Evolutionary conservation across 2,329 filamentous ascomycete genomes (phyloP).

Genomic region (Hypoxylon sp.): DNA sequence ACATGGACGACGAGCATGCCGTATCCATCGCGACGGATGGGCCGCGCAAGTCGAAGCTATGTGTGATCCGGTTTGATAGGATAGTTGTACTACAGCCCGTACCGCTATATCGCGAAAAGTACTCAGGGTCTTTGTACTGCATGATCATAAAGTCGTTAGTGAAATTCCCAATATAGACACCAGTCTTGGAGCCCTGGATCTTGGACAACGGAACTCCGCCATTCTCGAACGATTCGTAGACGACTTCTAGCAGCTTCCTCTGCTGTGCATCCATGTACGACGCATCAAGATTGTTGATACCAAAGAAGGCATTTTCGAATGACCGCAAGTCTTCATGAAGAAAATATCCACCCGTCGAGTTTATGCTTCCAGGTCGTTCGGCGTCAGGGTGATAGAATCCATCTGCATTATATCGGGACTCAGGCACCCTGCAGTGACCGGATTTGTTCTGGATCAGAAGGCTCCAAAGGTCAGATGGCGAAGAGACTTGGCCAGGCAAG

Average conservation of each 20-base stretch:
- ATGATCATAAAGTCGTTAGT: constrained; percentile 44
- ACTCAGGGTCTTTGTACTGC: constrained; percentile 47
- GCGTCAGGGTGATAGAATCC: constrained; percentile 37
- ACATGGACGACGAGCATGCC: constrained; percentile 48
- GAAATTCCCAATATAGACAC: constrained; percentile 42
- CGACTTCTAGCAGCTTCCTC: constrained; percentile 55
- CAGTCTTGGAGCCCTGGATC: constrained; percentile 14
- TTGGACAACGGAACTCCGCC: constrained; percentile 36
- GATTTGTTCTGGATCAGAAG: not conserved
- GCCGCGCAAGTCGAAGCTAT: constrained; percentile 52
- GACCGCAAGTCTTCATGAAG: constrained; percentile 45
- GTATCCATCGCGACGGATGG: constrained; percentile 35
- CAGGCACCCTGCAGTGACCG: not conserved
- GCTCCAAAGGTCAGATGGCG: not conserved
- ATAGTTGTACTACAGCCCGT: constrained; percentile 50
- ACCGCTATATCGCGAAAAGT: constrained; percentile 44
- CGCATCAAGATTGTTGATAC: constrained; percentile 48
- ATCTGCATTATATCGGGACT: constrained; percentile 31
- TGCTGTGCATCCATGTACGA: constrained; percentile 55
- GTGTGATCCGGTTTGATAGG: constrained; percentile 53
- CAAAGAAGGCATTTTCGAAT: constrained; percentile 53
- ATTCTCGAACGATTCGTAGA: constrained; percentile 53
- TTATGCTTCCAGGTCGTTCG: constrained; percentile 12
- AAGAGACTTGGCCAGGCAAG: not conserved
- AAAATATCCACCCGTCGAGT: constrained; percentile 45